These are phyloP conservation scores for Wallacemonas rigidus DNA, from an alignment of 208 protist genomes.

Conservation along the genomic window DNA sequence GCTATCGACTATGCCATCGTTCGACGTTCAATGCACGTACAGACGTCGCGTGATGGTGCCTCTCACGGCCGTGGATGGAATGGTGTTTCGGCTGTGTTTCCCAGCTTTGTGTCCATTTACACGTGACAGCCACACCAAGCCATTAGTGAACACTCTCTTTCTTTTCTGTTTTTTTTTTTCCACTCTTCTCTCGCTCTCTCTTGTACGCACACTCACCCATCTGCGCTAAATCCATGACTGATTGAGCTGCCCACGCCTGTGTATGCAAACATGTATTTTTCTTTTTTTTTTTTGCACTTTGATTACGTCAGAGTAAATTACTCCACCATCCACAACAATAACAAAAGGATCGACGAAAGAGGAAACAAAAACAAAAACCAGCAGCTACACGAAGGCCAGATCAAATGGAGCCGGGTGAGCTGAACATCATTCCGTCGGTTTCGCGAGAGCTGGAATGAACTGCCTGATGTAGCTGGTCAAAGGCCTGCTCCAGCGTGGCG, in stretches of 20 bases:
- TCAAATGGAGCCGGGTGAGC: conserved; percentile 13
- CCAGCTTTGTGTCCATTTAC: too few relatives aligned
- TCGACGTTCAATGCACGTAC: too few relatives aligned
- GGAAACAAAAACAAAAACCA: background rate
- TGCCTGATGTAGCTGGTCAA: conserved; percentile 78
- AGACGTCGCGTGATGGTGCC: too few relatives aligned
- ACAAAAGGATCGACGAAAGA: background rate
- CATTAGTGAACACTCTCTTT: background rate
- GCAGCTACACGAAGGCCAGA: too few relatives aligned
- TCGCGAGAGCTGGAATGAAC: conserved; percentile 22
- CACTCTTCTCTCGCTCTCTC: too few relatives aligned
- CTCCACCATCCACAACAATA: background rate
- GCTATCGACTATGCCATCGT: too few relatives aligned
- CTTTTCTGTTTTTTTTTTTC: background rate
- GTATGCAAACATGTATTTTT: conserved; percentile 2
- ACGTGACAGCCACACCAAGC: background rate
- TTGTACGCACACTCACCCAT: background rate
- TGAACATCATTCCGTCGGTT: conserved; percentile 13
- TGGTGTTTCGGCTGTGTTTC: too few relatives aligned
- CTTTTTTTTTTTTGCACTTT: background rate
- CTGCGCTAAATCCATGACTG: conserved; percentile 1
- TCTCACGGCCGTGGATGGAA: too few relatives aligned
- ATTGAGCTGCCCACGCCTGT: background rate
- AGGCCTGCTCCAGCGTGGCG: conserved; percentile 77
- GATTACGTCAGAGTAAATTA: background rate